These are phyloP conservation scores for Aspergillus sp. DNA, from an alignment of 2,329 filamentous ascomycete species.

Conservation along the genomic window DNA sequence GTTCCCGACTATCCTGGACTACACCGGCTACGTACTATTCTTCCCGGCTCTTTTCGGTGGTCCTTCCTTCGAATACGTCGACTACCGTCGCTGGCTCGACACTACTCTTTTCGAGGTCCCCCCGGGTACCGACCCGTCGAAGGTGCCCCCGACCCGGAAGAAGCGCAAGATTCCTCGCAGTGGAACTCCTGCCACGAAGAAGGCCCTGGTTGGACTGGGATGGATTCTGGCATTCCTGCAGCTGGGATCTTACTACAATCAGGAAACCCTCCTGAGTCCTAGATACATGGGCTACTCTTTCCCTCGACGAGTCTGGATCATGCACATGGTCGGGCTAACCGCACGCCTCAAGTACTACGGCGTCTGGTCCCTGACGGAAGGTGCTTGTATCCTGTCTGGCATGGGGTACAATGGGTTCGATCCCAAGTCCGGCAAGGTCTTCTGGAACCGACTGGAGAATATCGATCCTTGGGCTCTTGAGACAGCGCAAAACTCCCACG, in stretches of 20 bases:
- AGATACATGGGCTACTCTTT: slow-evolving; percentile 69
- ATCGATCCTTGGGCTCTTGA: slow-evolving; percentile 85
- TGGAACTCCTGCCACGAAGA: slow-evolving; percentile 78
- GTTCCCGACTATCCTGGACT: slow-evolving; percentile 78
- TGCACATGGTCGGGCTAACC: slow-evolving; percentile 83
- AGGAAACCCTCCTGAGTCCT: slow-evolving; percentile 64
- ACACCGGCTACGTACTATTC: slow-evolving; percentile 87
- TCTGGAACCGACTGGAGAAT: slow-evolving; percentile 88
- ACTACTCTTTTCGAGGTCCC: slow-evolving; percentile 92
- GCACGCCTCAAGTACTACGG: slow-evolving; percentile 93
- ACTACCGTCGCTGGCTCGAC: slow-evolving; percentile 90
- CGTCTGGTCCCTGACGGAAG: slow-evolving; percentile 91
- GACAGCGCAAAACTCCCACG: slow-evolving; percentile 87
- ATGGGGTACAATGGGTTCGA: slow-evolving; percentile 95
- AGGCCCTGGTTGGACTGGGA: slow-evolving; percentile 69
- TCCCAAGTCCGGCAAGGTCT: slow-evolving; percentile 76
- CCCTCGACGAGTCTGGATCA: slow-evolving; percentile 70
- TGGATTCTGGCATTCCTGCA: slow-evolving; percentile 82
- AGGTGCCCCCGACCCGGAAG: slow-evolving; percentile 82
- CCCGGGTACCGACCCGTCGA: slow-evolving; percentile 76
- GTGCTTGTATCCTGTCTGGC: slow-evolving; percentile 88
- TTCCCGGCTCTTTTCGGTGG: slow-evolving; percentile 89
- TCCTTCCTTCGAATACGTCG: slow-evolving; percentile 90
- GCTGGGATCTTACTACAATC: slow-evolving; percentile 68
- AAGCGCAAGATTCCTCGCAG: slow-evolving; percentile 91